Conservation (phyloP, 2,329 filamentous ascomycete species). For the Pseudogymnoascus sp. region DNA sequence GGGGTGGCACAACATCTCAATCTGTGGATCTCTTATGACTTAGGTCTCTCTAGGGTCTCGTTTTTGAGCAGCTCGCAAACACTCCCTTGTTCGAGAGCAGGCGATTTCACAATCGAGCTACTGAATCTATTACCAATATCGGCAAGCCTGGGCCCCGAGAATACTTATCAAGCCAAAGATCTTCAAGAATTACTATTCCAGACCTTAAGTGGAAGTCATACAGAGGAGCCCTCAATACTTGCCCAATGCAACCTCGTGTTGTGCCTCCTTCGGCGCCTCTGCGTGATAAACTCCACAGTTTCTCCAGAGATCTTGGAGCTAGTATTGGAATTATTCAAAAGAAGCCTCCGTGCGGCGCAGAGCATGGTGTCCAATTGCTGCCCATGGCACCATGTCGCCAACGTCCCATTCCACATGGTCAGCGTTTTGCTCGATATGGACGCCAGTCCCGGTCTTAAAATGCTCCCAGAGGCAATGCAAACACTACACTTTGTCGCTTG, state of each 20-base stretch:
- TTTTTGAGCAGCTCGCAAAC: conserved; percentile 35
- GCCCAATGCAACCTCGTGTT: conserved; percentile 47
- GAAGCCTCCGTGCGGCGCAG: conserved; percentile 39
- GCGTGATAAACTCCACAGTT: conserved; percentile 35
- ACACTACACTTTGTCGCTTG: conserved; percentile 34
- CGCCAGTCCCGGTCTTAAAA: conserved; percentile 37
- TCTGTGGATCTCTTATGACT: conserved; percentile 51
- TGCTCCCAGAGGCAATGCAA: conserved; percentile 43
- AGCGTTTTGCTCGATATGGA: conserved; percentile 49
- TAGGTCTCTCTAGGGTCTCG: conserved; percentile 40
- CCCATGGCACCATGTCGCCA: conserved; percentile 52
- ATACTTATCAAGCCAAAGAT: conserved; percentile 32
- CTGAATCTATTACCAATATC: conserved; percentile 45
- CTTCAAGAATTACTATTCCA: conserved; percentile 12
- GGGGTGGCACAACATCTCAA: conserved; percentile 49
- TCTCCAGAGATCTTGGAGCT: conserved; percentile 35
- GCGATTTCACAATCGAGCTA: conserved; percentile 39
- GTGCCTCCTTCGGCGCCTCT: conserved; percentile 46
- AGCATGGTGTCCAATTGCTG: conserved; percentile 35
- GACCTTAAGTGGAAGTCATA: conserved; percentile 34
- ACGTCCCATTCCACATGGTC: conserved; percentile 51
- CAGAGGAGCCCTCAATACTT: conserved; percentile 35
- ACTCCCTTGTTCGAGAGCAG: conserved; percentile 31
- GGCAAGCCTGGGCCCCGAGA: conserved; percentile 44
- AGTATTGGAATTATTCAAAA: conserved; percentile 38